Evolutionary conservation across 352 stramenopile genomes (phyloP).

Genomic region (Globisporangium cystogenes): DNA sequence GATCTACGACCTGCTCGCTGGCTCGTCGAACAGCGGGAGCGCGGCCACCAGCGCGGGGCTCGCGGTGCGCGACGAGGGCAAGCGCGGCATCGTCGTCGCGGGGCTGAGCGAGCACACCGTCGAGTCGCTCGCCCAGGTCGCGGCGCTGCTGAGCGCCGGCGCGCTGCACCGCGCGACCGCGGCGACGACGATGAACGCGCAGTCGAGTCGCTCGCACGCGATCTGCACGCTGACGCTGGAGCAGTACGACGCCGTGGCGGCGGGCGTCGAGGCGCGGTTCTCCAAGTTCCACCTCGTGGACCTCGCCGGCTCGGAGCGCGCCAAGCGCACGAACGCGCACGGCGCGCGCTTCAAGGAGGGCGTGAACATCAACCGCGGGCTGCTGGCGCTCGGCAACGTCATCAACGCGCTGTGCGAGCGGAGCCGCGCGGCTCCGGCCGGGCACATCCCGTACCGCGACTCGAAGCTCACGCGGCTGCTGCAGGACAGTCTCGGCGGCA

Average conservation of each 20-base stretch:
- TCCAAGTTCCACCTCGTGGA: conserved; percentile 95
- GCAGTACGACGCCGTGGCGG: conserved; percentile 25
- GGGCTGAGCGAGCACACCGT: conserved; percentile 82
- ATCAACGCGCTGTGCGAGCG: conserved; percentile 90
- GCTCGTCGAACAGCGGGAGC: not conserved
- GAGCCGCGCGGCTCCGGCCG: conserved; percentile 28
- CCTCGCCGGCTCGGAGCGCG: conserved; percentile 92
- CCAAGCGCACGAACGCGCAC: conserved; percentile 83
- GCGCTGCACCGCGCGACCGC: conserved; percentile 48
- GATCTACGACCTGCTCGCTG: conserved; percentile 90
- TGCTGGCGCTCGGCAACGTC: conserved; percentile 95
- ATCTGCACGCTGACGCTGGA: conserved; percentile 89
- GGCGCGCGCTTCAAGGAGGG: conserved; percentile 90
- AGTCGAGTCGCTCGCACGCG: conserved; percentile 83
- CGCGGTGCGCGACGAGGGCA: conserved; percentile 84
- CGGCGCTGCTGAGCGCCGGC: conserved; percentile 38
- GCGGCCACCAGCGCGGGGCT: conserved; percentile 16
- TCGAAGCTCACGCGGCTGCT: conserved; percentile 90
- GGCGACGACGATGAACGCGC: conserved; percentile 67
- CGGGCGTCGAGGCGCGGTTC: conserved; percentile 33
- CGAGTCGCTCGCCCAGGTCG: conserved; percentile 33
- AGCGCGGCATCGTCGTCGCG: conserved; percentile 86
- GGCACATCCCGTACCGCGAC: conserved; percentile 86
- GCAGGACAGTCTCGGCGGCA: conserved; percentile 85
- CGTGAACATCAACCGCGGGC: conserved; percentile 92